Base-by-base conservation (phyloP, 495 filamentous ascomycete species). In the Thozetella sp. region DNA sequence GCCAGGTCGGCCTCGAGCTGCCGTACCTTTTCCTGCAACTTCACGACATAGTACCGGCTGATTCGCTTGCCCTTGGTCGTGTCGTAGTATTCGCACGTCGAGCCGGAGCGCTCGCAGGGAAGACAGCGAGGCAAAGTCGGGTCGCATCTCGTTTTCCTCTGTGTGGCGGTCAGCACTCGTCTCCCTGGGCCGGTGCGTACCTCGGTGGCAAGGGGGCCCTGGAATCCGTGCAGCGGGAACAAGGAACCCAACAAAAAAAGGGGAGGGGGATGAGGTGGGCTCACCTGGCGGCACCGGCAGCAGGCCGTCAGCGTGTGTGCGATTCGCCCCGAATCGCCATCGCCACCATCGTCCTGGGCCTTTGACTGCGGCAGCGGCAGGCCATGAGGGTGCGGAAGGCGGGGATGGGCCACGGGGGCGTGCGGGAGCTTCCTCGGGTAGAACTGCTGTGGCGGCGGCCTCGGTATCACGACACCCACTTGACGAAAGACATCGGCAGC, bases 91-190 rank as follows among this genome's bases (percentile, higher is more conserved):
- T 96, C 93, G 80, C 94, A 98, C 59, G 83, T 82, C 40, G 92
- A 88, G 65, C 93, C 93, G 59, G 90, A 93, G 62, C 93, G 85
- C 76, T 96, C 92, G 81, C 94, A 98, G 15, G 93, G 92, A n/a
- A 88, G 83, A 72, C 94, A 98, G 70, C 88, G 88, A 45, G 94
- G 94, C 50, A 98, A 84, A 17, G 90, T 89, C 24, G 93, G 89
- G 72, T 97, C 94, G 74, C 94, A 98, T 80, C 91, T 84, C 22
- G 93, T 96, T 81, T 98, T 98, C 52, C 93, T 87, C 93, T 96
- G 66, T 37, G 57, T 23, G 43, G 40, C 27, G 53, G 43, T 53
- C 40, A 13, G 52, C 45, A 25, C 17, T 12, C n/a, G n/a, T n/a
- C n/a, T n/a, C n/a, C n/a, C n/a, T n/a, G n/a, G n/a, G n/a, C n/a